Base-by-base conservation (phyloP, 2,329 filamentous ascomycete species). In the Endocalyx cinctus region DNA sequence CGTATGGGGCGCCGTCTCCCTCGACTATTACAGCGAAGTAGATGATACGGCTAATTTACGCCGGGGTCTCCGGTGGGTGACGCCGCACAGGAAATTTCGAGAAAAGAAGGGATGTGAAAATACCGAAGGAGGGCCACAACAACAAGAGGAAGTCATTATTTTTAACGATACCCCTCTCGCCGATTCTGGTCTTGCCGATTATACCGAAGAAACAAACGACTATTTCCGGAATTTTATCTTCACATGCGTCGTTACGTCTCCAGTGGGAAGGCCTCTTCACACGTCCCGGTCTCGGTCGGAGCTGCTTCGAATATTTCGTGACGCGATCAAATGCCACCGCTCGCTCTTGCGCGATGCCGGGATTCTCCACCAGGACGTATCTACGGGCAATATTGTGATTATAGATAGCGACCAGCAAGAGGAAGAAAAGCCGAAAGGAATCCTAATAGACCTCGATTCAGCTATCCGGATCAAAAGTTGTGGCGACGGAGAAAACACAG, bases 1-100 rank as follows among this genome's bases (percentile, higher is more conserved):
- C 17, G 52, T 45, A 20, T 53, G 47, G 43, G 55, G 51, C 30
- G 45, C 46, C 17, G 17, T 54, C 16, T 55, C 49, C 7, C 47
- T 60, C 37, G 36, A 49, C 35, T 44, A 49, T 35, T 55, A 48
- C 35, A 17, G 44, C 29, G 47, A 52, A 42, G 1, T 45, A 36
- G 43, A 45, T 27, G 48, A 39, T 17, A 52, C 46, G 4, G 48
- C 46, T 29, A 39, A 55, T 38, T 18, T 55, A 22, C 48, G 51
- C 12, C 39, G 38, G 33, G 34, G 45, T 33, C 36, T 55, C 26
- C 38, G 43, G 15, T 54, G 43, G 36, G 47, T 41, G 25, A 27
- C 29, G 25, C 8, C 8, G 8, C 20, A n/a, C 20, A 8, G 20
- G 20, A n/a, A n/a, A n/a, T n/a, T n/a, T n/a, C n/a, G n/a, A n/a